phyloP scores from a whole-genome alignment of 2,329 filamentous ascomycete genomes.

The Zalaria sp. region DNA sequence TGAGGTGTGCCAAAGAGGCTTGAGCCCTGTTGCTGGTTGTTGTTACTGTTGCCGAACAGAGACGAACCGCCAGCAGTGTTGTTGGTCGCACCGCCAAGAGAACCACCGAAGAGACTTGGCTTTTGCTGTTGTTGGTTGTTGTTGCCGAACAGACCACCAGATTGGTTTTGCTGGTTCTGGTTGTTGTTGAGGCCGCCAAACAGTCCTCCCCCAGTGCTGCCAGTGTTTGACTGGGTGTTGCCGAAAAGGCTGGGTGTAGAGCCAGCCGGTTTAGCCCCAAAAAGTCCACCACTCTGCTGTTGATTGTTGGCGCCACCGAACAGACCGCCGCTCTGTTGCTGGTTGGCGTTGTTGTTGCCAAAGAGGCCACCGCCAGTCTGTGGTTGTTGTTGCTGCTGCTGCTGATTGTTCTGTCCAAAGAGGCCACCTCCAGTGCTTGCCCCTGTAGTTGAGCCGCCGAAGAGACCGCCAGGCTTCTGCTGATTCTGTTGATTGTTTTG shows the following conservation, averaged over 20 bases:
- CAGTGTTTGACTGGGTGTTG: slow-evolving; percentile 15
- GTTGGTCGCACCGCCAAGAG: slow-evolving; percentile 1
- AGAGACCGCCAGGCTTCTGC: slow-evolving; percentile 8
- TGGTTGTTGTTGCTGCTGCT: slow-evolving; percentile 6
- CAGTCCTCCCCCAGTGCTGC: slow-evolving; percentile 17
- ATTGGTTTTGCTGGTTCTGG: slow-evolving; percentile 35
- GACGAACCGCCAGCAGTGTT: slow-evolving; percentile 7
- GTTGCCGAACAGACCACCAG: slow-evolving; percentile 33
- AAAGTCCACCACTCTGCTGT: slow-evolving; percentile 1
- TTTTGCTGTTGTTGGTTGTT: slow-evolving; percentile 28
- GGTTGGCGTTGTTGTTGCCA: slow-evolving; percentile 8
- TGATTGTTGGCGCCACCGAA: slow-evolving; percentile 17
- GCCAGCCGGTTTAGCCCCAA: neutral
- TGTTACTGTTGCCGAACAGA: slow-evolving; percentile 21
- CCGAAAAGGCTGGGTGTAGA: slow-evolving; percentile 17
- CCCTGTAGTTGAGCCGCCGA: slow-evolving; percentile 16
- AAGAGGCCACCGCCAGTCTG: slow-evolving; percentile 9
- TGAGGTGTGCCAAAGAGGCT: slow-evolving; percentile 29
- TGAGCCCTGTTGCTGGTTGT: slow-evolving; percentile 18
- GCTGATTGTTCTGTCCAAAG: slow-evolving; percentile 22
- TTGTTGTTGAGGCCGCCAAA: slow-evolving; percentile 18
- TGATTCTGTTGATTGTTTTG: slow-evolving; percentile 11
- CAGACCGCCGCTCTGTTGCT: slow-evolving; percentile 11
- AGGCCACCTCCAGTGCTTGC: slow-evolving; percentile 21
- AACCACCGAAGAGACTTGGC: slow-evolving; percentile 4